Conservation (phyloP, 2,329 filamentous ascomycete genomes). For the Boeremia exigua region DNA sequence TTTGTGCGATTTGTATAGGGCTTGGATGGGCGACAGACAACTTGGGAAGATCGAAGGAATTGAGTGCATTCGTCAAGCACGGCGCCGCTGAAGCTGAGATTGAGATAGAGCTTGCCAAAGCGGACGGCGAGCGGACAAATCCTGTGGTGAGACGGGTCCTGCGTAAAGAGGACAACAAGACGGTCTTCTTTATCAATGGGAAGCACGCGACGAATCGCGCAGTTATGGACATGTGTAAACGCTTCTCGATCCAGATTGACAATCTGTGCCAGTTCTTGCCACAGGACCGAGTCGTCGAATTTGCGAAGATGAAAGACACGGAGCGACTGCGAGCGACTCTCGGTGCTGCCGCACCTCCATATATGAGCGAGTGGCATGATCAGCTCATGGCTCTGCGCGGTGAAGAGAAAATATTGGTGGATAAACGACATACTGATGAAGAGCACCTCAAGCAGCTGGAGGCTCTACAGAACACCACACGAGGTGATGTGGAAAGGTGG, state of each 20-base stretch:
- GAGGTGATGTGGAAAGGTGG: constrained; percentile 82
- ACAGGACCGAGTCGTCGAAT: constrained; percentile 94
- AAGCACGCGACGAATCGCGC: constrained; percentile 65
- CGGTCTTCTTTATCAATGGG: constrained; percentile 79
- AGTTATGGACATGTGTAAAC: constrained; percentile 70
- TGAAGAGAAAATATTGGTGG: constrained; percentile 69
- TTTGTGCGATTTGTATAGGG: constrained; percentile 94
- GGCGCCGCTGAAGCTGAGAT: constrained; percentile 78
- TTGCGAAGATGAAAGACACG: constrained; percentile 81
- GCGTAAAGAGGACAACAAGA: constrained; percentile 79
- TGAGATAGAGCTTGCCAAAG: constrained; percentile 85
- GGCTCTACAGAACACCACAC: constrained; percentile 73
- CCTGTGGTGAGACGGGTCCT: constrained; percentile 78
- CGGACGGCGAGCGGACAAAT: constrained; percentile 65
- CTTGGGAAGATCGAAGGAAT: constrained; percentile 82
- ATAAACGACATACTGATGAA: constrained; percentile 63
- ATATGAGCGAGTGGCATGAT: constrained; percentile 81
- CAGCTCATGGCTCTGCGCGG: constrained; percentile 73
- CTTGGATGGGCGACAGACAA: constrained; percentile 74
- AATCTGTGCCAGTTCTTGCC: constrained; percentile 97
- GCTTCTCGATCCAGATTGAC: constrained; percentile 90
- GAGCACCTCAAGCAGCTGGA: constrained; percentile 73
- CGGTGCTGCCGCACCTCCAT: constrained; percentile 79
- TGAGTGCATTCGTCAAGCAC: constrained; percentile 93
- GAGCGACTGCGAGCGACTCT: constrained; percentile 86